A percentile compares a stretch with the other conserved stretches of the same genome.
phyloP scores from a whole-genome alignment of 179 eudicot genomes.

The Silene noctiflora region DNA sequence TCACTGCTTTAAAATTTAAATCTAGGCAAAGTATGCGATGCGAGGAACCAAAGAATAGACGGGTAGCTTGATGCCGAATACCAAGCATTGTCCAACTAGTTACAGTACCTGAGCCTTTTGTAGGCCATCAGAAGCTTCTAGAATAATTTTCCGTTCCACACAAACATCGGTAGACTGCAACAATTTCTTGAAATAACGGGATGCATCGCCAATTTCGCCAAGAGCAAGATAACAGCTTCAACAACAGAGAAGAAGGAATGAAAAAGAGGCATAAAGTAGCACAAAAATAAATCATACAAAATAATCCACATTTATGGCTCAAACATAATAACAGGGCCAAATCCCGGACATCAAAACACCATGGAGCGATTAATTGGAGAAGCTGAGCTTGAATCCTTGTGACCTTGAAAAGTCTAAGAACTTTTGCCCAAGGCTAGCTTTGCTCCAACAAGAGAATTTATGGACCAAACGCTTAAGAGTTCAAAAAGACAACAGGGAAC shows the following conservation, averaged over 20 bases:
- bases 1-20: neutral
- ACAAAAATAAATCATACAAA: neutral
- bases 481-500: neutral
- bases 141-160: conserved; percentile 69
- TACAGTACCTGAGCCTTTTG: conserved; percentile 76
- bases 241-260: conserved; percentile 19
- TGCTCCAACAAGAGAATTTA: neutral
- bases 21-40: neutral
- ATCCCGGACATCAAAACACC: neutral
- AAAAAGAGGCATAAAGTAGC: conserved; percentile 10
- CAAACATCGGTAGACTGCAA: conserved; percentile 53
- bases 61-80: neutral
- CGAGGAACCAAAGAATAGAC: neutral
- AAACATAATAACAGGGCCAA: neutral
- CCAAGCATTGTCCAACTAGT: neutral
- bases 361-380: neutral
- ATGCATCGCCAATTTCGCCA: conserved; percentile 76
- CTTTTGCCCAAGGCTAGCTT: neutral
- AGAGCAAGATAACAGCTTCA: conserved; percentile 84
- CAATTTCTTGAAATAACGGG: conserved; percentile 54
- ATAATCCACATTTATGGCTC: neutral
- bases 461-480: neutral
- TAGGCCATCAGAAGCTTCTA: conserved; percentile 87
- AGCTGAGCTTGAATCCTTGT: neutral
- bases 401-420: neutral